Percentiles rank a stretch among this genome's conserved stretches.
phyloP scores from a whole-genome alignment of 1,284 basidiomycete genomes.

The Ceratobasidium sp. region DNA sequence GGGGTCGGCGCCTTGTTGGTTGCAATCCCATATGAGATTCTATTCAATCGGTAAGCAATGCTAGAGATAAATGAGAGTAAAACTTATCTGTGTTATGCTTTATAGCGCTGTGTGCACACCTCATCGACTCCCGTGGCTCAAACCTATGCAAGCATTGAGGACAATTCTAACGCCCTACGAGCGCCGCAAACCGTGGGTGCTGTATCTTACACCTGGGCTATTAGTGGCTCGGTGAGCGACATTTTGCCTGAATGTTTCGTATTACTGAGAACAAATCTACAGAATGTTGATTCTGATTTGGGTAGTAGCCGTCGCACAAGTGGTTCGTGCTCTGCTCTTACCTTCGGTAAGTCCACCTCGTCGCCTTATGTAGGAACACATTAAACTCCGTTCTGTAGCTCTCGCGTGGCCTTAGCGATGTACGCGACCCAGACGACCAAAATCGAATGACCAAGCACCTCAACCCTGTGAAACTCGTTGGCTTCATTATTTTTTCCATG shows the following conservation, averaged over 20 bases:
- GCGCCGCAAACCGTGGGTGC: slow-evolving; percentile 80
- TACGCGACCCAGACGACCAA: slow-evolving; percentile 42
- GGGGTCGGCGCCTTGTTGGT: slow-evolving; percentile 78
- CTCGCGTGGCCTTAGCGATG: slow-evolving; percentile 42
- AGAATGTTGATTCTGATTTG: slow-evolving; percentile 73
- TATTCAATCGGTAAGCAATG: slow-evolving; percentile 78
- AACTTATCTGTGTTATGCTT: not conserved
- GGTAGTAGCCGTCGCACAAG: slow-evolving; percentile 75
- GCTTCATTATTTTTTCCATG: slow-evolving; percentile 73
- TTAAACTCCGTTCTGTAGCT: slow-evolving; percentile 13
- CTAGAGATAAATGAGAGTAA: not conserved
- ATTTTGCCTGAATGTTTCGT: not conserved
- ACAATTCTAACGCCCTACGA: slow-evolving; percentile 87
- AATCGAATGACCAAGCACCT: slow-evolving; percentile 42
- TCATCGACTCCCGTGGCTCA: slow-evolving; percentile 79
- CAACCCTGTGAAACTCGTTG: slow-evolving; percentile 61
- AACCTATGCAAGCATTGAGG: slow-evolving; percentile 74
- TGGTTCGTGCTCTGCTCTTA: slow-evolving; percentile 75
- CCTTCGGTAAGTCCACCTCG: slow-evolving; percentile 60
- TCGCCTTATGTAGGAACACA: too few species aligned
- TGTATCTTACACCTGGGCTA: slow-evolving; percentile 90
- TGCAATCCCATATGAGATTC: slow-evolving; percentile 80
- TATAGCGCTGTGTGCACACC: slow-evolving; percentile 87
- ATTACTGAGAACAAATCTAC: not conserved
- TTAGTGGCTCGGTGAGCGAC: slow-evolving; percentile 70